Evolutionary conservation across 306 rosid species (phyloP).

Genomic region (Prunus salicina): DNA sequence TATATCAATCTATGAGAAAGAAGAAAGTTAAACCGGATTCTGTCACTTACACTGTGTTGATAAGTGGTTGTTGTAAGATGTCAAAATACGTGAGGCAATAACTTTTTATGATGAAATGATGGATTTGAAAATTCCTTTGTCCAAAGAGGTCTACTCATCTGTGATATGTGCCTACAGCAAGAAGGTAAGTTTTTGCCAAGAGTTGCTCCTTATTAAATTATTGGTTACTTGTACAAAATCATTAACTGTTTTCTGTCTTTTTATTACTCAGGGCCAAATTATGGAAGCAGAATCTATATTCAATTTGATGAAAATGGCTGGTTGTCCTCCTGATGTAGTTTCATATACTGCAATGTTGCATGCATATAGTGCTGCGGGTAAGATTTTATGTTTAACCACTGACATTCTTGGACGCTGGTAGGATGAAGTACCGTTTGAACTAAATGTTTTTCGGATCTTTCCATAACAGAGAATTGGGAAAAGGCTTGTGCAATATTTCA

Average conservation of each 20-base stretch:
- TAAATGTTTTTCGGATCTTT: conserved; percentile 20
- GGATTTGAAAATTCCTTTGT: conserved; percentile 58
- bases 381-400: conserved; percentile 18
- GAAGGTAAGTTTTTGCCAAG: conserved; percentile 50
- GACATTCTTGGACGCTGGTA: conserved; percentile 18
- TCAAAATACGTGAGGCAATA: conserved; percentile 72
- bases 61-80: conserved; percentile 89
- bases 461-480: conserved; percentile 73
- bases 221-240: conserved; percentile 1
- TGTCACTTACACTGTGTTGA: conserved; percentile 81
- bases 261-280: conserved; percentile 54
- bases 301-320: conserved; percentile 59
- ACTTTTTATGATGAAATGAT: conserved; percentile 62
- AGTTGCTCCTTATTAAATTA: conserved; percentile 19
- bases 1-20: conserved; percentile 70
- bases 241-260: conserved; percentile 4
- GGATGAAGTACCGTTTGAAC: conserved; percentile 13
- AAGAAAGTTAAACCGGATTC: conserved; percentile 61
- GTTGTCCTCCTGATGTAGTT: conserved; percentile 67
- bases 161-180: conserved; percentile 76
- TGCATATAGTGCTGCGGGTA: conserved; percentile 73
- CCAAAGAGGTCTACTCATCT: conserved; percentile 79
- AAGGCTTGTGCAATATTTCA: conserved; percentile 59
- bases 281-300: conserved; percentile 75
- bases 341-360: conserved; percentile 81